These are phyloP conservation scores for Venturia carpophila DNA, from an alignment of 2,329 filamentous ascomycete species.

Conservation along the genomic window DNA sequence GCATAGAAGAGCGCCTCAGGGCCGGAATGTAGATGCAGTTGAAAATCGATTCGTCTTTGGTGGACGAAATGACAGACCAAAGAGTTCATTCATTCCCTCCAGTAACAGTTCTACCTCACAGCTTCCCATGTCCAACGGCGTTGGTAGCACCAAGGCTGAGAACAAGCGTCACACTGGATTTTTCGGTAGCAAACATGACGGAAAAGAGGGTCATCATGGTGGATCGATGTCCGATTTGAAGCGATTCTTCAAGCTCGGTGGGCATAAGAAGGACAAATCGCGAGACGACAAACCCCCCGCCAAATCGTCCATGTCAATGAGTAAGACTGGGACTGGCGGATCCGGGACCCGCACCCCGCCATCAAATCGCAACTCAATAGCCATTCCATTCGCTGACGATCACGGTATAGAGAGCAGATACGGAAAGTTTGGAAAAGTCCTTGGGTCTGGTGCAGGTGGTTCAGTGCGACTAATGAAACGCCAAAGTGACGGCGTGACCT, in stretches of 20 bases:
- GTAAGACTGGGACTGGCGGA: constrained; percentile 33
- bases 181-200: constrained; percentile 36
- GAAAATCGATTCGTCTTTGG: constrained; percentile 82
- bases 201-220: constrained; percentile 41
- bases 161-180: constrained; percentile 44
- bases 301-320: constrained; percentile 40
- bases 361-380: constrained; percentile 24
- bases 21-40: constrained; percentile 56
- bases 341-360: constrained; percentile 36
- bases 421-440: constrained; percentile 87
- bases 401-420: constrained; percentile 87
- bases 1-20: constrained; percentile 64
- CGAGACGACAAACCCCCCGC: constrained; percentile 51
- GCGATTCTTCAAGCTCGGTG: constrained; percentile 84
- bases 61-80: constrained; percentile 6
- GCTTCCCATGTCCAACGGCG: constrained; percentile 3
- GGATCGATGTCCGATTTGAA: constrained; percentile 92
- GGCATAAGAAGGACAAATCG: constrained; percentile 46
- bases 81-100: constrained; percentile 9
- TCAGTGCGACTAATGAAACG: constrained; percentile 92
- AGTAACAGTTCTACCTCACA: constrained; percentile 1
- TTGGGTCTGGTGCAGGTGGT: constrained; percentile 89
- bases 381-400: constrained; percentile 84
- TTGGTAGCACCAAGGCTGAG: constrained; percentile 7
- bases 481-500: constrained; percentile 83